phyloP scores from a whole-genome alignment of 2,329 filamentous ascomycete species.

The Phialocephala subalpina region DNA sequence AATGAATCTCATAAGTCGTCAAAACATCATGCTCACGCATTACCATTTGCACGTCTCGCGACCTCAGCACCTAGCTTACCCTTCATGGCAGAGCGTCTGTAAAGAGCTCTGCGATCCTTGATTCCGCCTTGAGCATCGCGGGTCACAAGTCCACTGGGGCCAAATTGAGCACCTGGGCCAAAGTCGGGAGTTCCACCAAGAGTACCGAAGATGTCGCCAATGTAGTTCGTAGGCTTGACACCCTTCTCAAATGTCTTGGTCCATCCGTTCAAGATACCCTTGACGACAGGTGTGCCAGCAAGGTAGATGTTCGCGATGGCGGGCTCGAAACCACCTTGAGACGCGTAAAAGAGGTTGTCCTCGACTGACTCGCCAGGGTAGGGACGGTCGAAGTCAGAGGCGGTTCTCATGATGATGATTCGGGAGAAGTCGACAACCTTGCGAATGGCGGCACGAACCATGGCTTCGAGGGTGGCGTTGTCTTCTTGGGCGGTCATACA shows the following conservation, averaged over 20 bases:
- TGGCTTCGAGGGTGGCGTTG: conserved; percentile 71
- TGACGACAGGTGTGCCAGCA: conserved; percentile 70
- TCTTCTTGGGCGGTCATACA: conserved; percentile 79
- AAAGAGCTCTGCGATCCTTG: conserved; percentile 12
- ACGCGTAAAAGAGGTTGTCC: conserved; percentile 64
- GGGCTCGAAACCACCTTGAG: conserved; percentile 70
- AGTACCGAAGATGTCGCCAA: conserved; percentile 76
- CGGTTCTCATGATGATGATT: conserved; percentile 73
- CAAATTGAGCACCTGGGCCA: conserved; percentile 50
- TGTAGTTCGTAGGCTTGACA: conserved; percentile 67
- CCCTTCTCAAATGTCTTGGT: conserved; percentile 63
- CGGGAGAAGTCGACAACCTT: conserved; percentile 70
- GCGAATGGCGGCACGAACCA: conserved; percentile 65
- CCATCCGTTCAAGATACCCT: conserved; percentile 67
- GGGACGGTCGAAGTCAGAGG: conserved; percentile 76
- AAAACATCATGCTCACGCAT: conserved; percentile 11
- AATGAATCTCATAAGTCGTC: neutral
- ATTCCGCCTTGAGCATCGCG: conserved; percentile 13
- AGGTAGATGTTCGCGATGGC: conserved; percentile 72
- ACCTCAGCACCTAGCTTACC: conserved; percentile 26
- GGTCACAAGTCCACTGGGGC: neutral
- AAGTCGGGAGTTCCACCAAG: conserved; percentile 73
- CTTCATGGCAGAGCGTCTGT: conserved; percentile 17
- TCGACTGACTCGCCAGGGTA: conserved; percentile 63
- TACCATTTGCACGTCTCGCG: conserved; percentile 27